These are phyloP conservation scores for Lentinula lateritia DNA, from an alignment of 768 basidiomycete genomes.

Conservation along the genomic window DNA sequence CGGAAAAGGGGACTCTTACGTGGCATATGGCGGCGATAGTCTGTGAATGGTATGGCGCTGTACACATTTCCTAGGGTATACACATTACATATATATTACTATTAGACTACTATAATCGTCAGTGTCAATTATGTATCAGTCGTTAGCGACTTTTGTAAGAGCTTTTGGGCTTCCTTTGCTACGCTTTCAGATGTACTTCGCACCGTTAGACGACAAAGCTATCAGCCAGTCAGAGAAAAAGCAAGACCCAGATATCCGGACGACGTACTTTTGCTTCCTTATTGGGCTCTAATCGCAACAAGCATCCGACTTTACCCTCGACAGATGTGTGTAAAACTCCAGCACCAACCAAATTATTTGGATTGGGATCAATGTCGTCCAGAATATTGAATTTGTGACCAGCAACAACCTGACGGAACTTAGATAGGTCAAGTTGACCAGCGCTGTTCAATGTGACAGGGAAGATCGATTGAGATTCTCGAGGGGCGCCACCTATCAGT, in stretches of 20 bases:
- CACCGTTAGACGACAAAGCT: slow-evolving; percentile 91
- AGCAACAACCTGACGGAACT: slow-evolving; percentile 68
- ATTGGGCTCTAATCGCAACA: slow-evolving; percentile 92
- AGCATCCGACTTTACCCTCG: slow-evolving; percentile 93
- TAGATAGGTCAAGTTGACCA: slow-evolving; percentile 71
- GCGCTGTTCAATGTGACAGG: slow-evolving; percentile 61
- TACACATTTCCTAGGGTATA: slow-evolving; percentile 6
- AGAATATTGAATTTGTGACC: slow-evolving; percentile 78
- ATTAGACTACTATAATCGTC: slow-evolving; percentile 14
- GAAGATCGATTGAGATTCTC: slow-evolving; percentile 87
- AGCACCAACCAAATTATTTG: slow-evolving; percentile 90
- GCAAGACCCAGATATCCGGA: background rate
- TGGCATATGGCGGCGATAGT: slow-evolving; percentile 36
- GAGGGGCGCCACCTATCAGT: slow-evolving; percentile 90
- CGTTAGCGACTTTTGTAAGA: slow-evolving; percentile 41
- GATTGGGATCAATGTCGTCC: slow-evolving; percentile 87
- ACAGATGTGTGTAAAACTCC: slow-evolving; percentile 91
- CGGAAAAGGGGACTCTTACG: slow-evolving; percentile 37
- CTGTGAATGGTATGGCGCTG: background rate
- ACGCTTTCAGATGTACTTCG: slow-evolving; percentile 94
- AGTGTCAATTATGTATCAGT: slow-evolving; percentile 19
- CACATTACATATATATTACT: background rate
- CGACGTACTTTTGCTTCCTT: slow-evolving; percentile 81
- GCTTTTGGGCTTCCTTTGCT: slow-evolving; percentile 61
- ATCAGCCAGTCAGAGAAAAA: slow-evolving; percentile 5